phyloP scores from a whole-genome alignment of 495 filamentous ascomycete species.

The Ascobolus immersus region DNA sequence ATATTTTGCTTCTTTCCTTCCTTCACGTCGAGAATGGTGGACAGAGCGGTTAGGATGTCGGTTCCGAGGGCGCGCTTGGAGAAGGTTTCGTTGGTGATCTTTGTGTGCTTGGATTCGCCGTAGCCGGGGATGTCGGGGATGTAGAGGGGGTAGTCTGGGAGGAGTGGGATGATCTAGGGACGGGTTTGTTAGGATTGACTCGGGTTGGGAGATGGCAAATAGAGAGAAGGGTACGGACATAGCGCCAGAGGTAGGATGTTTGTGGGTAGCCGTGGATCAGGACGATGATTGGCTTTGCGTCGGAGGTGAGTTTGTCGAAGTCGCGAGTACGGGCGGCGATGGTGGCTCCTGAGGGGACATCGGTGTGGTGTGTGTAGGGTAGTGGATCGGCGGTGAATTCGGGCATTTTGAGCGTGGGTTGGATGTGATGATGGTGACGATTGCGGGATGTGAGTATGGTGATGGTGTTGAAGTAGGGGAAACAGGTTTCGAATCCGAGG shows the following conservation, averaged over 20 bases:
- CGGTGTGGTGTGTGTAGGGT: too few species aligned
- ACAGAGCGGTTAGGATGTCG: conserved; percentile 16
- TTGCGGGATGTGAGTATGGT: too few species aligned
- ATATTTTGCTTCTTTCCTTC: conserved; percentile 5
- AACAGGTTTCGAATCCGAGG: too few species aligned
- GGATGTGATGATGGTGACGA: too few species aligned
- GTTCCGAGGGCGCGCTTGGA: conserved; percentile 19
- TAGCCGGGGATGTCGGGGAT: conserved; percentile 26
- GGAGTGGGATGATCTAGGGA: conserved; percentile 11
- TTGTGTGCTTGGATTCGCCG: conserved; percentile 18
- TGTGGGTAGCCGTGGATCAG: conserved; percentile 18
- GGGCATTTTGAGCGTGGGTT: too few species aligned
- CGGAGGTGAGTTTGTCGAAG: background rate
- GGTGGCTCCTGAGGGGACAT: too few species aligned
- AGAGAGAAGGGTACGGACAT: conserved; percentile 1
- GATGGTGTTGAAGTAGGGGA: too few species aligned
- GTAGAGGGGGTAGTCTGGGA: conserved; percentile 16
- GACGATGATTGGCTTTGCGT: conserved; percentile 12
- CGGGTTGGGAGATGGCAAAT: conserved; percentile 1
- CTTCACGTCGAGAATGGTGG: background rate
- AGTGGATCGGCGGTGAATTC: too few species aligned
- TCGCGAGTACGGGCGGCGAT: too few species aligned
- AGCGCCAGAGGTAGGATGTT: conserved; percentile 3
- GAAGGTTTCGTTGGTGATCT: conserved; percentile 11
- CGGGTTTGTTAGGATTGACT: conserved; percentile 6